Conservation (phyloP, 768 basidiomycete genomes). For the Sarcodon sp. region DNA sequence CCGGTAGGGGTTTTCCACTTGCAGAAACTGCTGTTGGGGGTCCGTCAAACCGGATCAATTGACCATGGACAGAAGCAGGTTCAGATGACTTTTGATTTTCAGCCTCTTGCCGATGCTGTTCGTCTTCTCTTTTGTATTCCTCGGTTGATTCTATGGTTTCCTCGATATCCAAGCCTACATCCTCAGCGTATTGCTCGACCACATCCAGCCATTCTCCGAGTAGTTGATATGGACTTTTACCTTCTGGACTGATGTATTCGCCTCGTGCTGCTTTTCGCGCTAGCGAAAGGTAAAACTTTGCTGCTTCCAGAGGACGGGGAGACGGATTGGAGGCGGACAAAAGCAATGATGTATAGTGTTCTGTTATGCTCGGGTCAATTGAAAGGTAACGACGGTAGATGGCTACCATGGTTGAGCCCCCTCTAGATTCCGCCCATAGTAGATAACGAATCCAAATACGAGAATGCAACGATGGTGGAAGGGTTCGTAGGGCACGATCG, state of each 20-base stretch:
- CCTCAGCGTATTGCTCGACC: constrained; percentile 82
- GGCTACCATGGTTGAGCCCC: constrained; percentile 64
- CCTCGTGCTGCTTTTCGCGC: constrained; percentile 78
- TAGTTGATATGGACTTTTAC: constrained; percentile 91
- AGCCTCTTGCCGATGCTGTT: background rate
- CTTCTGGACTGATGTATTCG: constrained; percentile 77
- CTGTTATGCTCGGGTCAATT: constrained; percentile 71
- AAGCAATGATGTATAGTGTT: constrained; percentile 61
- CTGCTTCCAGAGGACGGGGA: constrained; percentile 75
- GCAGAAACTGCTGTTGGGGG: constrained; percentile 40
- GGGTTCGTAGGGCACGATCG: constrained; percentile 86
- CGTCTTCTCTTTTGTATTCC: constrained; percentile 17
- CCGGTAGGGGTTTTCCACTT: constrained; percentile 31
- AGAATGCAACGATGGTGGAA: constrained; percentile 84
- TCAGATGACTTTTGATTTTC: constrained; percentile 12
- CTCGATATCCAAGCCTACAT: constrained; percentile 80
- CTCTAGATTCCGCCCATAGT: constrained; percentile 77
- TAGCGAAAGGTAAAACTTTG: constrained; percentile 76
- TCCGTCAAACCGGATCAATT: constrained; percentile 61
- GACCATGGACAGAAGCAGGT: constrained; percentile 38
- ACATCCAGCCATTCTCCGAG: constrained; percentile 88
- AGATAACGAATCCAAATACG: constrained; percentile 92
- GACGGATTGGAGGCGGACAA: constrained; percentile 42
- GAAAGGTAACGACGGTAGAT: constrained; percentile 85
- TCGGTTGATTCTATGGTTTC: constrained; percentile 51